Evolutionary conservation across 257 asterid genomes (phyloP).

Genomic region (Primulina huaijiensis): DNA sequence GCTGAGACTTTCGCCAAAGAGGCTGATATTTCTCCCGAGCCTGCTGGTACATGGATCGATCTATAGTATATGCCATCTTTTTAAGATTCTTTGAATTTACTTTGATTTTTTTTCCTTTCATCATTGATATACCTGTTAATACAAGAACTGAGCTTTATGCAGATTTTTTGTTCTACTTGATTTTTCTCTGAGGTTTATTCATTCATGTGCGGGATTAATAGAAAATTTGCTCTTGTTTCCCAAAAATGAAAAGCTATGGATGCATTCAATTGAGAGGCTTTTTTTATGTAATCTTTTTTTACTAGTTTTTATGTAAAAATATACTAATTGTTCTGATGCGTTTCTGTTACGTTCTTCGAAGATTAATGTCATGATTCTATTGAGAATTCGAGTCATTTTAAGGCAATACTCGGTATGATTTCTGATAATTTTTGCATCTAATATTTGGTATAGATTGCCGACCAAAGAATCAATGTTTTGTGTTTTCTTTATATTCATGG

Average conservation of each 20-base stretch:
- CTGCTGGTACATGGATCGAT: constrained; percentile 29
- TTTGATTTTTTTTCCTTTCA: background rate
- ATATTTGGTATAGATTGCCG: background rate
- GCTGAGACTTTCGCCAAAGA: constrained; percentile 35
- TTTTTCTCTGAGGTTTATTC: no score
- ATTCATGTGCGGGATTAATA: background rate
- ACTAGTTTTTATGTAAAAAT: background rate
- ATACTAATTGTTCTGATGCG: background rate
- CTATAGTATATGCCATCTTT: background rate
- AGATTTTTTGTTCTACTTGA: background rate
- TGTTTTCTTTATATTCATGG: background rate
- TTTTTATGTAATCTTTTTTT: background rate
- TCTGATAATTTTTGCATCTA: background rate
- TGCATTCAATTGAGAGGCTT: constrained; percentile 1
- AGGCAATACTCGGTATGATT: background rate
- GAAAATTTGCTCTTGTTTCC: background rate
- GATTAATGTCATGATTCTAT: background rate
- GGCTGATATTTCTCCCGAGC: constrained; percentile 26
- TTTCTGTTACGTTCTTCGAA: background rate
- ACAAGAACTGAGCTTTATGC: background rate
- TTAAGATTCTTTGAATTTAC: background rate
- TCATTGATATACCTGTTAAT: no score
- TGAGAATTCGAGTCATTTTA: background rate
- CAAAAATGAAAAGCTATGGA: background rate
- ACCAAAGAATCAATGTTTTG: background rate